A percentile compares a stretch with the other conserved stretches of the same genome.
Conservation (phyloP, 169 alveolate species). For the Plasmodium malariae region DNA sequence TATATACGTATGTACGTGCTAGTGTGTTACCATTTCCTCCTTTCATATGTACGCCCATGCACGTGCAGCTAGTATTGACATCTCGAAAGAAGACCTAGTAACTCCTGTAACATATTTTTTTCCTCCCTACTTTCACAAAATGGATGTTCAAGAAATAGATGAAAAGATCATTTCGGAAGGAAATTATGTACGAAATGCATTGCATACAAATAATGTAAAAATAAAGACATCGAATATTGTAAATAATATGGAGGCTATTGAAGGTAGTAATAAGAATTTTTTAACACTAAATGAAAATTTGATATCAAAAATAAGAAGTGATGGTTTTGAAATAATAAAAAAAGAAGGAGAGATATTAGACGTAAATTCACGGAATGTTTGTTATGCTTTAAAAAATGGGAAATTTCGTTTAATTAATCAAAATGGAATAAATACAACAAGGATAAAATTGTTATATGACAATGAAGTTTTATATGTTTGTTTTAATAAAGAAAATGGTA, state of each 20-base stretch:
- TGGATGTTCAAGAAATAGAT: conserved; percentile 47
- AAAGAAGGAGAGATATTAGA: conserved; percentile 74
- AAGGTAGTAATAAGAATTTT: conserved; percentile 8
- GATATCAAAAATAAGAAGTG: conserved; percentile 66
- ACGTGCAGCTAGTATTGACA: too few species aligned
- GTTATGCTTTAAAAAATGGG: conserved; percentile 64
- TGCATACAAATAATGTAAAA: conserved; percentile 29
- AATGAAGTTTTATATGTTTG: conserved; percentile 61
- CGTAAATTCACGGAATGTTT: conserved; percentile 64
- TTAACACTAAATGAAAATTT: conserved; percentile 43
- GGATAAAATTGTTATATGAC: conserved; percentile 64
- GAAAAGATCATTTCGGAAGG: conserved; percentile 29
- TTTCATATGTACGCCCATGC: background rate
- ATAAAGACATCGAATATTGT: conserved; percentile 16
- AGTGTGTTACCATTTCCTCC: background rate
- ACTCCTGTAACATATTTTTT: too few species aligned
- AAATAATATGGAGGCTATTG: conserved; percentile 1
- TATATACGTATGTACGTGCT: too few species aligned
- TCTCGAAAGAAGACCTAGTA: too few species aligned
- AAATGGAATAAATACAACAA: conserved; percentile 64
- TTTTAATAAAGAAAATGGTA: conserved; percentile 68
- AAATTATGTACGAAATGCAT: conserved; percentile 37
- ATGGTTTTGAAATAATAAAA: conserved; percentile 57
- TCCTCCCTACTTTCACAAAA: too few species aligned
- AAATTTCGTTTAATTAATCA: conserved; percentile 75